A percentile compares a stretch with the other conserved stretches of the same genome.
Conservation (phyloP, 164 flowering plant genomes). For the Magnolia sinica region DNA sequence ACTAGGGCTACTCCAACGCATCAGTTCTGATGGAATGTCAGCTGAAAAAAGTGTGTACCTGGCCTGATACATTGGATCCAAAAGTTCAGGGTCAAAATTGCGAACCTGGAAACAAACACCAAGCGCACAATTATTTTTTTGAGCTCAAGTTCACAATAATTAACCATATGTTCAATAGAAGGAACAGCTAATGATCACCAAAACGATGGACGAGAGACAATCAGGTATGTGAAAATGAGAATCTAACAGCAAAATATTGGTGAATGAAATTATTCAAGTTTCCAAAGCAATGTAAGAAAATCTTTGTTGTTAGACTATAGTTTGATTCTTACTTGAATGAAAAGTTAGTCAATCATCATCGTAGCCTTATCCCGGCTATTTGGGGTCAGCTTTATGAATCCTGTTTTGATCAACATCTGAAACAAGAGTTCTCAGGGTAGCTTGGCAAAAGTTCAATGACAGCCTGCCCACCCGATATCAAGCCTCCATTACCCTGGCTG, state of each 20-base stretch:
- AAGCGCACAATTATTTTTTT: no score
- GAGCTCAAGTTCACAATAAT: not conserved
- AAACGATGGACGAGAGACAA: not conserved
- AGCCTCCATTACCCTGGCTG: no score
- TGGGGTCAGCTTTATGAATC: no score
- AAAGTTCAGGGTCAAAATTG: conserved; percentile 46
- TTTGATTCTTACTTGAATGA: no score
- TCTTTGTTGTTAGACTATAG: no score
- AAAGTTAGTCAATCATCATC: no score
- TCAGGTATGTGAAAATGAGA: not conserved
- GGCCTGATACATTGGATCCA: conserved; percentile 83
- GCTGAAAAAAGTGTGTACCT: conserved; percentile 37
- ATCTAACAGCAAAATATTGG: not conserved
- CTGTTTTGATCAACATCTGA: no score
- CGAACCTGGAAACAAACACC: conserved; percentile 50
- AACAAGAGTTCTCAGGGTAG: no score
- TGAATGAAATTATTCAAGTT: not conserved
- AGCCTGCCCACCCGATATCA: no score
- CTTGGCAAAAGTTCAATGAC: no score
- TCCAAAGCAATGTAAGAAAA: no score
- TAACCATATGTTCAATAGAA: not conserved
- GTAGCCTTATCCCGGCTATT: no score
- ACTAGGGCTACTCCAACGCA: not conserved
- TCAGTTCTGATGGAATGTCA: not conserved
- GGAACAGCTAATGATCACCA: not conserved